These are phyloP conservation scores for Alisma plantagoaquatica DNA, from an alignment of 106 monocot species.

Conservation along the genomic window DNA sequence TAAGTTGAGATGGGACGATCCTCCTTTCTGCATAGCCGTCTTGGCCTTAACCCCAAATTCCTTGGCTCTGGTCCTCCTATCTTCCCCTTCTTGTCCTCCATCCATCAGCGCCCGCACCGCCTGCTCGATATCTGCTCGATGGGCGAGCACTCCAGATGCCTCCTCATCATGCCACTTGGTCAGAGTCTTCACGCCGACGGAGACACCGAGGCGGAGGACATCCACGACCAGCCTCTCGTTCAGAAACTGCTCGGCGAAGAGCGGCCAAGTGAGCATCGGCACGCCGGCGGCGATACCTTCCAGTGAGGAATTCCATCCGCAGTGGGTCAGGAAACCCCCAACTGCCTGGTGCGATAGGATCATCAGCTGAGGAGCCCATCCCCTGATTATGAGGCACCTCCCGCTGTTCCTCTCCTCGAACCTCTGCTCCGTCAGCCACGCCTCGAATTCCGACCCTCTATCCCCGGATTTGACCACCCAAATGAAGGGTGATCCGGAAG, in stretches of 20 bases:
- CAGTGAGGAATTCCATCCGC: slow-evolving; percentile 7
- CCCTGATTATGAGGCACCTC: slow-evolving; percentile 5
- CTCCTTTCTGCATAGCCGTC: neutral
- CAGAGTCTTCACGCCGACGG: neutral
- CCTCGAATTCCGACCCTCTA: slow-evolving; percentile 1
- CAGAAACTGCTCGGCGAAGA: neutral
- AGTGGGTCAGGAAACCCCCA: slow-evolving; percentile 14
- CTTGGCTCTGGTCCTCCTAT: slow-evolving; percentile 2
- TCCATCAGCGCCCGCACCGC: slow-evolving; percentile 6
- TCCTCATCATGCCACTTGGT: neutral
- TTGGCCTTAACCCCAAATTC: neutral
- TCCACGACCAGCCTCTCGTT: slow-evolving; percentile 1
- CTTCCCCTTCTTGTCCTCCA: neutral
- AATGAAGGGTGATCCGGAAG: slow-evolving; percentile 11
- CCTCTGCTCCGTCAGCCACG: slow-evolving; percentile 1
- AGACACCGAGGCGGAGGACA: neutral
- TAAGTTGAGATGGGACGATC: neutral
- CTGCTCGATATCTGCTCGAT: neutral
- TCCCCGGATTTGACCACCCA: slow-evolving; percentile 7
- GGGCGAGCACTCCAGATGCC: neutral
- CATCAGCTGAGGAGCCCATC: slow-evolving; percentile 10
- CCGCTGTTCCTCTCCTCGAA: slow-evolving; percentile 7
- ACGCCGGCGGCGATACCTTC: slow-evolving; percentile 7
- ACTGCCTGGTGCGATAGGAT: slow-evolving; percentile 13
- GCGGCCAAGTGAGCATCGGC: neutral